These are phyloP conservation scores for Backusella psychrophila DNA, from an alignment of 192 early-diverging fungal genomes.

Conservation along the genomic window DNA sequence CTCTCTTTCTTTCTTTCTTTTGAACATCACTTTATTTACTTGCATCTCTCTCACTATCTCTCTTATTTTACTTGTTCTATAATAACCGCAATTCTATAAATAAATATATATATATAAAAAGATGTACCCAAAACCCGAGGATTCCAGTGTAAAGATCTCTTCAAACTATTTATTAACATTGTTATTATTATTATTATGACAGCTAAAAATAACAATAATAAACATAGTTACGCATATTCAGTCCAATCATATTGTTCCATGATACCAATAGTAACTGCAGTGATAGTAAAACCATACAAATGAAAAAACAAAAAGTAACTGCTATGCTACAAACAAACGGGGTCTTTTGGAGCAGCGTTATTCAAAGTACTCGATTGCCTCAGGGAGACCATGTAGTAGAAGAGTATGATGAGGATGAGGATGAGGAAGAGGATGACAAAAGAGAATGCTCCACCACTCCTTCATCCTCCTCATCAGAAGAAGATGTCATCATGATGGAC, in stretches of 20 bases:
- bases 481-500: not conserved
- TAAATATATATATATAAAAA: not conserved
- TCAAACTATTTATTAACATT: not conserved
- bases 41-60: not conserved
- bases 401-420: not conserved
- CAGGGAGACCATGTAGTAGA: not conserved
- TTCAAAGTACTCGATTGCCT: conserved; percentile 6
- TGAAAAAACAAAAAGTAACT: conserved; percentile 10
- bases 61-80: not conserved
- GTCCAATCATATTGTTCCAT: conserved; percentile 22
- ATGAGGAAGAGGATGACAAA: not conserved
- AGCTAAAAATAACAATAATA: not conserved
- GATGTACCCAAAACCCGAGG: not conserved
- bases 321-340: conserved; percentile 15
- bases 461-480: not conserved
- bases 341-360: conserved; percentile 14
- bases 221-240: conserved; percentile 11
- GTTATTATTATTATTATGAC: not conserved
- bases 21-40: not conserved
- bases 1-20: conserved; percentile 1
- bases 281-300: conserved; percentile 1
- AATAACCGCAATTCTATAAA: not conserved
- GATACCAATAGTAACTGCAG: conserved; percentile 4
- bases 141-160: not conserved
- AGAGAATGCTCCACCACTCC: not conserved